Conservation (phyloP, 176 grass and related monocot species). For the Bolboschoenus planiculmis region DNA sequence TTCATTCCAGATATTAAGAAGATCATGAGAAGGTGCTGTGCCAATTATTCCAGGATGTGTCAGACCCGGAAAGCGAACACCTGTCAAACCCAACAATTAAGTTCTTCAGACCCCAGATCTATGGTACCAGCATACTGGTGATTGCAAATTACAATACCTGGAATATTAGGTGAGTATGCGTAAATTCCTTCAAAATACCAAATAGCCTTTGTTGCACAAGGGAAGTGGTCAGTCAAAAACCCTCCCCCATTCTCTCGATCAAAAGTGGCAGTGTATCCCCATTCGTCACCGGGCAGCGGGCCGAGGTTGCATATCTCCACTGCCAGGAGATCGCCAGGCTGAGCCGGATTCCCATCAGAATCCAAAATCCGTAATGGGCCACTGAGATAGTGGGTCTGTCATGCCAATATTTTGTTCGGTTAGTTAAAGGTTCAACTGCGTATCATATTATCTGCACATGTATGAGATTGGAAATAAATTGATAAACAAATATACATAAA, state of each 20-base stretch:
- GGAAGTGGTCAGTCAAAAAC: slow-evolving; percentile 86
- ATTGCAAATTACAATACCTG: slow-evolving; percentile 35
- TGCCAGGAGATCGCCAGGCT: slow-evolving; percentile 76
- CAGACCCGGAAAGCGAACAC: slow-evolving; percentile 80
- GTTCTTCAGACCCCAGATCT: not conserved
- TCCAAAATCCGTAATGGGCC: slow-evolving; percentile 77
- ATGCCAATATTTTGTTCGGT: slow-evolving; percentile 13
- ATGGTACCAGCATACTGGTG: not conserved
- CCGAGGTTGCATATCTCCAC: slow-evolving; percentile 91
- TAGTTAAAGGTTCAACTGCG: not conserved
- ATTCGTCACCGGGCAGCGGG: slow-evolving; percentile 77
- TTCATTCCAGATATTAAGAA: slow-evolving; percentile 82
- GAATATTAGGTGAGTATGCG: slow-evolving; percentile 81
- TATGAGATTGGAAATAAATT: not conserved
- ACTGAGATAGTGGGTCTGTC: slow-evolving; percentile 80
- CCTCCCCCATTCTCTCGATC: slow-evolving; percentile 93
- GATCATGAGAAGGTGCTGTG: slow-evolving; percentile 75
- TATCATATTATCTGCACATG: not conserved
- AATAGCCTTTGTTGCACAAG: slow-evolving; percentile 73
- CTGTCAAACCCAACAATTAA: slow-evolving; percentile 19
- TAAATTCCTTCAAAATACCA: slow-evolving; percentile 99
- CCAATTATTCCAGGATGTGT: slow-evolving; percentile 86
- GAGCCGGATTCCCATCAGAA: slow-evolving; percentile 63
- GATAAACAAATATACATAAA: not conserved
- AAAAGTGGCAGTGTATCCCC: slow-evolving; percentile 88